Conservation (phyloP, 495 filamentous ascomycete species). For the Trichoderma orchidacearum region DNA sequence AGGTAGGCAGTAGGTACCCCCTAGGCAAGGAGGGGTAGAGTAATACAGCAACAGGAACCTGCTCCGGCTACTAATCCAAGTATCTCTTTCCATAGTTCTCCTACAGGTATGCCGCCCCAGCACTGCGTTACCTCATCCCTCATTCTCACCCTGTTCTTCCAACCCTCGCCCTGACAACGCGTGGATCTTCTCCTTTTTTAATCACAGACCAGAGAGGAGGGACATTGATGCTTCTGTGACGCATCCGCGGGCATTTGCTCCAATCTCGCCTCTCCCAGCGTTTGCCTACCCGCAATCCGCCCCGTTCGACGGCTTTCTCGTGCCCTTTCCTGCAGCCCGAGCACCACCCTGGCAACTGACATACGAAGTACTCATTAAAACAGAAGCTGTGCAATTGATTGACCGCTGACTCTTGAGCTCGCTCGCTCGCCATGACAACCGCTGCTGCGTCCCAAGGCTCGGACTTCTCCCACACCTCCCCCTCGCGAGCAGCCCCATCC, state of each 20-base stretch:
- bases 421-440: background rate
- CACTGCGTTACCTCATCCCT: background rate
- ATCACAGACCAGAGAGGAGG: background rate
- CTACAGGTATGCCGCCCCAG: too few species aligned
- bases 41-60: too few species aligned
- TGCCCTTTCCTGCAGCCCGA: background rate
- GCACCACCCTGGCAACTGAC: background rate
- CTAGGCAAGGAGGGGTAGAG: too few species aligned
- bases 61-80: too few species aligned
- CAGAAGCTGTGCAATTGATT: background rate
- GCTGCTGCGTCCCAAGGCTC: background rate
- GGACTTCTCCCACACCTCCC: constrained; percentile 1
- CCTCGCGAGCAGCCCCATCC: background rate
- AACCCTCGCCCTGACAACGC: background rate
- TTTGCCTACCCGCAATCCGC: too few species aligned
- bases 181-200: constrained; percentile 1
- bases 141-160: background rate
- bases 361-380: too few species aligned
- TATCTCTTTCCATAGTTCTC: too few species aligned
- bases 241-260: background rate
- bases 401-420: too few species aligned
- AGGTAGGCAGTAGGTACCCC: too few species aligned
- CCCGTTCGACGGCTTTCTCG: background rate
- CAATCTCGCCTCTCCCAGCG: background rate
- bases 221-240: background rate